A percentile compares a stretch with the other conserved stretches of the same genome.
phyloP scores from a whole-genome alignment of 2,329 filamentous ascomycete species.

The Alternaria sp. region DNA sequence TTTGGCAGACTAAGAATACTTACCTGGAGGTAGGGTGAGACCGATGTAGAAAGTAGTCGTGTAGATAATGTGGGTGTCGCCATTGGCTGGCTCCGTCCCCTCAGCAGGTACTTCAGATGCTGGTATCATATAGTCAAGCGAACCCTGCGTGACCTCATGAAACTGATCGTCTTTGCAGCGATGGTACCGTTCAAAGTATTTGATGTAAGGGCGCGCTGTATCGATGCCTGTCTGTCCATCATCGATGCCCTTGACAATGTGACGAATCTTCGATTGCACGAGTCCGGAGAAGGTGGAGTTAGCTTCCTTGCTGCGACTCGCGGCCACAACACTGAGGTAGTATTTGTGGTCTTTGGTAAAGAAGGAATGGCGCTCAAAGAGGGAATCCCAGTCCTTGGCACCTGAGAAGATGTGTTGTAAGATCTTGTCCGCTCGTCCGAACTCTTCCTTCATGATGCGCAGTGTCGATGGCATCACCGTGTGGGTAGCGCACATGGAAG shows the following conservation, averaged over 20 bases:
- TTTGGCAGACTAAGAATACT: constrained; percentile 39
- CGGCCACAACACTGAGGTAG: constrained; percentile 87
- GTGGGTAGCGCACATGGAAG: constrained; percentile 97
- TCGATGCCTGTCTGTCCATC: constrained; percentile 77
- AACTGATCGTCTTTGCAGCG: constrained; percentile 70
- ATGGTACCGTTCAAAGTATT: constrained; percentile 87
- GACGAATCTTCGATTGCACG: constrained; percentile 90
- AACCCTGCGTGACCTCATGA: constrained; percentile 69
- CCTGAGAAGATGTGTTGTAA: constrained; percentile 81
- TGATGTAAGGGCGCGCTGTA: constrained; percentile 89
- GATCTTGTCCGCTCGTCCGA: constrained; percentile 79
- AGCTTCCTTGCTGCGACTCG: constrained; percentile 82
- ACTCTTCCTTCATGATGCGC: constrained; percentile 82
- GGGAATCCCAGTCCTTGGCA: constrained; percentile 81
- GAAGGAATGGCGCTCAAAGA: constrained; percentile 91
- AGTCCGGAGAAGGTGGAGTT: constrained; percentile 90
- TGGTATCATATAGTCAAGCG: constrained; percentile 67
- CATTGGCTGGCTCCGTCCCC: constrained; percentile 45
- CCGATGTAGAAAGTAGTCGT: constrained; percentile 97
- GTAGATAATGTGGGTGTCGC: constrained; percentile 68
- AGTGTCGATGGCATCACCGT: constrained; percentile 91
- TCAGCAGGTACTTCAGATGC: constrained; percentile 57
- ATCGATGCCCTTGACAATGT: constrained; percentile 85
- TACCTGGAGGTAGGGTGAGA: constrained; percentile 79
- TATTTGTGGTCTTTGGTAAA: constrained; percentile 95